phyloP scores from a whole-genome alignment of 345 rosid genomes.

The Euphorbia lathyris region DNA sequence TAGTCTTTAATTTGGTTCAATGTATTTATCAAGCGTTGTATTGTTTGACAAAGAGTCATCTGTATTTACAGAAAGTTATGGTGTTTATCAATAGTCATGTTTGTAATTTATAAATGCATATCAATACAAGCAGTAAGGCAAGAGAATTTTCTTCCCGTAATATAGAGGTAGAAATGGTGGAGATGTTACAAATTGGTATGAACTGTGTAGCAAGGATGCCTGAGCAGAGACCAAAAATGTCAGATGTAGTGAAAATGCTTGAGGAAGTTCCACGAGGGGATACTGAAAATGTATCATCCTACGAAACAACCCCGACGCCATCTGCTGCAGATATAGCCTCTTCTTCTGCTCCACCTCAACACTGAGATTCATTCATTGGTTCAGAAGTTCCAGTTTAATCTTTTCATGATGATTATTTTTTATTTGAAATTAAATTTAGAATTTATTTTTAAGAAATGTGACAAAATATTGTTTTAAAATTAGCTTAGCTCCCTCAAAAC shows the following conservation, averaged over 20 bases:
- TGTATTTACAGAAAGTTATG: no score
- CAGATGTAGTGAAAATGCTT: slow-evolving; percentile 27
- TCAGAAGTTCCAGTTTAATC: neutral
- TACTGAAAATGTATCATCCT: slow-evolving; percentile 5
- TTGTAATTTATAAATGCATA: no score
- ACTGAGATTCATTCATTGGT: slow-evolving; percentile 2
- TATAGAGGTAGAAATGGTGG: slow-evolving; percentile 38
- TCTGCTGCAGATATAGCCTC: slow-evolving; percentile 11
- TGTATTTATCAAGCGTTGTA: no score
- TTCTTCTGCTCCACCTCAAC: slow-evolving; percentile 8
- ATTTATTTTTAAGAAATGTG: slow-evolving; percentile 12
- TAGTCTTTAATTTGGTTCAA: no score
- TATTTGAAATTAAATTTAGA: slow-evolving; percentile 11
- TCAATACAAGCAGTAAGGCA: no score
- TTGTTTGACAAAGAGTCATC: no score
- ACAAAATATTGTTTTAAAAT: slow-evolving; percentile 12
- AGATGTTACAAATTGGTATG: slow-evolving; percentile 33
- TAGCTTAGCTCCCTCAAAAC: slow-evolving; percentile 21
- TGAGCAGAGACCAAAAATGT: slow-evolving; percentile 29
- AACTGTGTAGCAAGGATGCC: slow-evolving; percentile 29
- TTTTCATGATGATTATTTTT: neutral
- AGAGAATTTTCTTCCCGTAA: no score
- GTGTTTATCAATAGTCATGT: no score
- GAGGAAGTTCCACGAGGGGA: slow-evolving; percentile 19
- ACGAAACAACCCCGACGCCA: slow-evolving; percentile 21